Conservation (phyloP, 2,329 filamentous ascomycete species). For the Diplodia sapinea region DNA sequence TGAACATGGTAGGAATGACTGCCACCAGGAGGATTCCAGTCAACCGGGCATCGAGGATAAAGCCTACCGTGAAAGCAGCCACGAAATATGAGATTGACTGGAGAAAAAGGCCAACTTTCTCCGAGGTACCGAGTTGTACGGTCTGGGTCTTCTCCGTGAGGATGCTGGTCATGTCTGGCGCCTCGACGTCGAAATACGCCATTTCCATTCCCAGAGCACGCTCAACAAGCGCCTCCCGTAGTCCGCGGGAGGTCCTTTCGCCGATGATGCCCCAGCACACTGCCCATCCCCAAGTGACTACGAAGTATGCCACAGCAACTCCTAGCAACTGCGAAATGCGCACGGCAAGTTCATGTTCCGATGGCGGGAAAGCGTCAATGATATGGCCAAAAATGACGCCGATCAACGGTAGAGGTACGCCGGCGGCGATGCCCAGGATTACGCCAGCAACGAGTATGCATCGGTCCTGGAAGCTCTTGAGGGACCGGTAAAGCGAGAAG, state of each 20-base stretch:
- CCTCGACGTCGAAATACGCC: slow-evolving; percentile 58
- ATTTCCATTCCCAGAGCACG: slow-evolving; percentile 59
- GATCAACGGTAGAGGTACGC: slow-evolving; percentile 50
- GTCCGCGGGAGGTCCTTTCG: slow-evolving; percentile 55
- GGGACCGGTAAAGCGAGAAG: slow-evolving; percentile 54
- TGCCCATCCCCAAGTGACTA: slow-evolving; percentile 57
- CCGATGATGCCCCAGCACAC: slow-evolving; percentile 58
- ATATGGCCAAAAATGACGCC: slow-evolving; percentile 56
- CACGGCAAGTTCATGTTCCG: slow-evolving; percentile 50
- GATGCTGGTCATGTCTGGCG: slow-evolving; percentile 56
- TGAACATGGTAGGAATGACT: slow-evolving; percentile 57
- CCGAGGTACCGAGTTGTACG: slow-evolving; percentile 55
- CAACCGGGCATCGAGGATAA: slow-evolving; percentile 51
- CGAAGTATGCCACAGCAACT: slow-evolving; percentile 56
- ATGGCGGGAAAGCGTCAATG: slow-evolving; percentile 58
- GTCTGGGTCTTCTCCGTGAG: slow-evolving; percentile 54
- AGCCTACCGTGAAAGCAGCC: slow-evolving; percentile 54
- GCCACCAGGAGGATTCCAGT: slow-evolving; percentile 52
- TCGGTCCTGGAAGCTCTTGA: slow-evolving; percentile 51
- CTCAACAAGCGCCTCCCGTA: slow-evolving; percentile 55
- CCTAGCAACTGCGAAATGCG: slow-evolving; percentile 53
- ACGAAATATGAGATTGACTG: slow-evolving; percentile 55
- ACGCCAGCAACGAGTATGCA: slow-evolving; percentile 44
- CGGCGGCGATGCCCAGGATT: slow-evolving; percentile 48
- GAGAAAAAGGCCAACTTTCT: slow-evolving; percentile 56